Percentiles rank a stretch among this genome's conserved stretches.
phyloP scores from a whole-genome alignment of 352 stramenopile genomes.

The Globisporangium echinulatum region DNA sequence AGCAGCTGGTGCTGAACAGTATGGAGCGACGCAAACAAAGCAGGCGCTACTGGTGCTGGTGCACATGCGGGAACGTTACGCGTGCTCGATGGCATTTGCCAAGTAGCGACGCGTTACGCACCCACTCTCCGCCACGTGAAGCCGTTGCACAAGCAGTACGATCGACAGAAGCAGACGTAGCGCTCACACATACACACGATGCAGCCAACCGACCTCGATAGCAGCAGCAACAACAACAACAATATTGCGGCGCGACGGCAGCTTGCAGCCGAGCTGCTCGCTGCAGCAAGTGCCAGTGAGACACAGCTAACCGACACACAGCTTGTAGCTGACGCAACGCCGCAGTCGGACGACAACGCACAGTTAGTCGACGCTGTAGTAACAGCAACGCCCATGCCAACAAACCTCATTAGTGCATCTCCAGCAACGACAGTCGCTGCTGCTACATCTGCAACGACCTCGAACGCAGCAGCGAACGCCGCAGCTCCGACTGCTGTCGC shows the following conservation, averaged over 20 bases:
- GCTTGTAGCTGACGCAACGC: neutral
- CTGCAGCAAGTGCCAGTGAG: neutral
- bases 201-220: neutral
- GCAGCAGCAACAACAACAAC: neutral
- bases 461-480: neutral
- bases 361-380: neutral
- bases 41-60: too few species aligned
- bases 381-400: neutral
- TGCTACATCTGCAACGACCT: too few species aligned
- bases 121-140: too few species aligned
- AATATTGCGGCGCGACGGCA: neutral
- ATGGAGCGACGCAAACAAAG: too few species aligned
- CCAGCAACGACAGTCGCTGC: neutral
- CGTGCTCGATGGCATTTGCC: too few species aligned
- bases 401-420: neutral
- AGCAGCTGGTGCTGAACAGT: neutral
- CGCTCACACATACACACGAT: neutral
- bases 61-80: too few species aligned
- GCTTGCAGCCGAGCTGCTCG: conserved; percentile 3
- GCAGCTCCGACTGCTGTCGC: neutral
- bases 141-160: too few species aligned
- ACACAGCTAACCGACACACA: neutral
- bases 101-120: too few species aligned
- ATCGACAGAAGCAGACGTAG: too few species aligned
- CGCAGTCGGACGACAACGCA: neutral